phyloP scores from a whole-genome alignment of 2,329 filamentous ascomycete genomes.

The Cladophialophora bantiana region DNA sequence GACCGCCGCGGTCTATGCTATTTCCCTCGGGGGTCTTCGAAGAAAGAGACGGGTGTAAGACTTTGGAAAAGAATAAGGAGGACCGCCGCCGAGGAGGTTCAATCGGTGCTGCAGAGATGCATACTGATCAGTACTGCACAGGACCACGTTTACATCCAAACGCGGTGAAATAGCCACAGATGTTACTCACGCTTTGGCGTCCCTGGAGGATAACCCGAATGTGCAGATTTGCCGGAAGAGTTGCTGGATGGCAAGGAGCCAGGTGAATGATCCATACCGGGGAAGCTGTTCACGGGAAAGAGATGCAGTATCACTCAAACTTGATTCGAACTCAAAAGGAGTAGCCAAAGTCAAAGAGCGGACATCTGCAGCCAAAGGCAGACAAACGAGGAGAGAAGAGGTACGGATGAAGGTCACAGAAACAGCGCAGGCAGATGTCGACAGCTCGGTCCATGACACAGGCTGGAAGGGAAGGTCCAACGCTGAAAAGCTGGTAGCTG shows the following conservation, averaged over 20 bases:
- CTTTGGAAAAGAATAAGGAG: constrained; percentile 37
- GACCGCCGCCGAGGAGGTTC: constrained; percentile 39
- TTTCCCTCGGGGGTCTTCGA: constrained; percentile 24
- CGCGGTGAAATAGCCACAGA: neutral
- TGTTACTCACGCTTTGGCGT: constrained; percentile 39
- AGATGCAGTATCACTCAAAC: constrained; percentile 23
- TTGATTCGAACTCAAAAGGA: constrained; percentile 5
- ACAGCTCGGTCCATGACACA: neutral
- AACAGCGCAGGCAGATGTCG: neutral
- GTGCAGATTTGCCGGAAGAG: constrained; percentile 29
- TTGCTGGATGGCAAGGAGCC: constrained; percentile 29
- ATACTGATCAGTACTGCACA: neutral
- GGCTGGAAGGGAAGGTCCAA: constrained; percentile 13
- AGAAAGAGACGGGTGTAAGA: constrained; percentile 28
- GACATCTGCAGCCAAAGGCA: constrained; percentile 33
- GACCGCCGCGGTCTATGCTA: neutral
- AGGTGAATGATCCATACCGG: constrained; percentile 34
- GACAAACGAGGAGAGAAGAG: constrained; percentile 15
- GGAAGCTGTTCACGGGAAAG: constrained; percentile 5
- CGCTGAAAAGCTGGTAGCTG: neutral
- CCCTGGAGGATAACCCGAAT: constrained; percentile 31
- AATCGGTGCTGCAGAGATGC: constrained; percentile 34
- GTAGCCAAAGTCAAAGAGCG: constrained; percentile 28
- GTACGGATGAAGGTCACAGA: constrained; percentile 2
- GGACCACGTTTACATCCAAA: neutral